These are phyloP conservation scores for Trapa bicornis DNA, from an alignment of 345 rosid genomes.

Conservation along the genomic window DNA sequence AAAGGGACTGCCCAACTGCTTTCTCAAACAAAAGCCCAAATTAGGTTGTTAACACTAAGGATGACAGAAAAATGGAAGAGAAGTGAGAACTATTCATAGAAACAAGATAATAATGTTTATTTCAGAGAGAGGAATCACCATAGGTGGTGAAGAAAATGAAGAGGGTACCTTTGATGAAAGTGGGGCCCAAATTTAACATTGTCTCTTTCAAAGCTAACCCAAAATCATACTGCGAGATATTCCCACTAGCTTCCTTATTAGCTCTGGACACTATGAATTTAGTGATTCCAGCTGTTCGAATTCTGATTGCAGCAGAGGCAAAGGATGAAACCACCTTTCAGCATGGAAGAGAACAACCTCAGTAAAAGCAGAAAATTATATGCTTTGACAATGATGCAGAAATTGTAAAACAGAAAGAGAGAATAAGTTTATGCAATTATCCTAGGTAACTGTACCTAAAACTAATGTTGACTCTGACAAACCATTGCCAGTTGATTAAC, in stretches of 20 bases:
- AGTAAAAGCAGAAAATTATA: background rate
- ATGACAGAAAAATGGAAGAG: conserved; percentile 25
- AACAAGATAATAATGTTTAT: background rate
- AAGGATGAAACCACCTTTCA: conserved; percentile 42
- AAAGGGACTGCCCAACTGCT: conserved; percentile 98
- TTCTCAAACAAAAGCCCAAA: conserved; percentile 37
- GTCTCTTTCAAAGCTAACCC: conserved; percentile 80
- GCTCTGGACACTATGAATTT: conserved; percentile 20
- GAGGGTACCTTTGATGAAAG: conserved; percentile 79
- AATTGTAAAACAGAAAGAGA: background rate
- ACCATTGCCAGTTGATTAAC: background rate
- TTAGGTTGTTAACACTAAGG: conserved; percentile 24
- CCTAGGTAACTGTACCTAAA: background rate
- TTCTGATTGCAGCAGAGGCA: conserved; percentile 54
- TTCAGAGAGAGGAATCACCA: background rate
- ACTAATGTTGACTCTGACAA: background rate
- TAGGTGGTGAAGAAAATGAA: background rate
- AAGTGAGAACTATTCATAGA: conserved; percentile 16
- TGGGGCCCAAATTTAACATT: conserved; percentile 78
- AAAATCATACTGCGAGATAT: conserved; percentile 42
- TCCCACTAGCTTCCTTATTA: conserved; percentile 24
- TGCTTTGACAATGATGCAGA: background rate
- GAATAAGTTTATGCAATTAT: background rate
- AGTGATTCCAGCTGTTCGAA: conserved; percentile 35
- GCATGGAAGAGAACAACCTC: background rate